Base-by-base conservation (phyloP, 345 rosid genomes). In the Aethionema arabicum region DNA sequence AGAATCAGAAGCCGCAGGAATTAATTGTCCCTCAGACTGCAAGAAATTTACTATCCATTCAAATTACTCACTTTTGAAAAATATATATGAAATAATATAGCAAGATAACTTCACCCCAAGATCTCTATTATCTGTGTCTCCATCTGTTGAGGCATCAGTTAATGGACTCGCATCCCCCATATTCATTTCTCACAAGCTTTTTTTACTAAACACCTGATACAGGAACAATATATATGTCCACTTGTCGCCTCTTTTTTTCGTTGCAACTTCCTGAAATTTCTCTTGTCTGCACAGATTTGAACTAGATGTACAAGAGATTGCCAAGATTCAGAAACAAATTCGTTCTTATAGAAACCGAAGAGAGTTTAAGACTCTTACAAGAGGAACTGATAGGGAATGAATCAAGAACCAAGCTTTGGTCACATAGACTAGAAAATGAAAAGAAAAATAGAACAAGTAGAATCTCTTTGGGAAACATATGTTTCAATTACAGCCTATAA, bases 91-190 rank as follows among this genome's bases (percentile, higher is more conserved):
- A 30, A 38, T 37, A 38, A 38, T 6, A 8, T 33, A 32, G 39
- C 31, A 42, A 67, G 48, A 61, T 38, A 52, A 65, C 67, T 72
- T 42, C 53, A 90, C 99, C 95, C 84, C 83, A 66, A 76, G 96
- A 78, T 74, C 80, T 75, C 80, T 85, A 51, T 90, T 92, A 72
- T 95, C 98, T 6, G 93, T 86, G 70, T 90, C 96, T 4, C 66
- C 97, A 75, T 90, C 97, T 6, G 96, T 88, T 50, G 98, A 95
- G 56, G 73, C 83, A 75, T 86, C 96, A 10, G 96, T 88, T 76
- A 77, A 77, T 0, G 98, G 99, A 84, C 99, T 95, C 43, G 72
- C 85, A 76, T 95, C 99, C 54, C 91, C 97, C 99, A 95, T 95
- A 65, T 52, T 63, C 55, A 72, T 75, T 69, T 70, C 78, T 57